phyloP scores from a whole-genome alignment of 805 yeast genomes.

The Saccharomycopsis lassenensis region DNA sequence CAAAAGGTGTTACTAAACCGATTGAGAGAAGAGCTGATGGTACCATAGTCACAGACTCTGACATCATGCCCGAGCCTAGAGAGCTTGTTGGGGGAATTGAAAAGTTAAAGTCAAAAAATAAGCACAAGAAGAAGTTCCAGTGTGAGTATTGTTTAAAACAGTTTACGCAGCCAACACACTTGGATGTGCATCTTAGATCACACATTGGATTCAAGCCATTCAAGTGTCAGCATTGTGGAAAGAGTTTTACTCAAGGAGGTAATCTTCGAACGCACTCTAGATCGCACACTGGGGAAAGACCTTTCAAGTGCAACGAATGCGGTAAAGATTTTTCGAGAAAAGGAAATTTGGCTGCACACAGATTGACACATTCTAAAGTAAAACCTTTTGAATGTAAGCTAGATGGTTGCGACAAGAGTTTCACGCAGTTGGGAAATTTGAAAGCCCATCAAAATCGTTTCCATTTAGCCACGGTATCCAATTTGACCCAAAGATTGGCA shows the following conservation, averaged over 20 bases:
- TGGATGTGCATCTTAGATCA: constrained; percentile 80
- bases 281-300: constrained; percentile 87
- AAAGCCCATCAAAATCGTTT: constrained; percentile 91
- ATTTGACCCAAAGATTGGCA: constrained; percentile 56
- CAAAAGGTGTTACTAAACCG: constrained; percentile 57
- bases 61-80: constrained; percentile 44
- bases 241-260: constrained; percentile 84
- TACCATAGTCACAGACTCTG: constrained; percentile 43
- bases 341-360: constrained; percentile 86
- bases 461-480: constrained; percentile 61
- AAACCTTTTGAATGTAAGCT: constrained; percentile 73
- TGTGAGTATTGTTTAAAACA: constrained; percentile 70
- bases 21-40: constrained; percentile 64
- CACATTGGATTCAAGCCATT: constrained; percentile 84
- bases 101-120: constrained; percentile 33
- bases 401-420: constrained; percentile 73
- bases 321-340: constrained; percentile 72
- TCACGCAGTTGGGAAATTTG: constrained; percentile 86
- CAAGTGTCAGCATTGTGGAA: constrained; percentile 67
- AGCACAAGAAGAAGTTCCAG: constrained; percentile 41
- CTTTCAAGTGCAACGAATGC: constrained; percentile 72
- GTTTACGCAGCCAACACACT: constrained; percentile 83
- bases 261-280: constrained; percentile 77
- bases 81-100: constrained; percentile 75
- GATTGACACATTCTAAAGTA: constrained; percentile 65